A percentile compares a stretch with the other conserved stretches of the same genome.
phyloP scores from a whole-genome alignment of 345 rosid species.

The Populus nigra region DNA sequence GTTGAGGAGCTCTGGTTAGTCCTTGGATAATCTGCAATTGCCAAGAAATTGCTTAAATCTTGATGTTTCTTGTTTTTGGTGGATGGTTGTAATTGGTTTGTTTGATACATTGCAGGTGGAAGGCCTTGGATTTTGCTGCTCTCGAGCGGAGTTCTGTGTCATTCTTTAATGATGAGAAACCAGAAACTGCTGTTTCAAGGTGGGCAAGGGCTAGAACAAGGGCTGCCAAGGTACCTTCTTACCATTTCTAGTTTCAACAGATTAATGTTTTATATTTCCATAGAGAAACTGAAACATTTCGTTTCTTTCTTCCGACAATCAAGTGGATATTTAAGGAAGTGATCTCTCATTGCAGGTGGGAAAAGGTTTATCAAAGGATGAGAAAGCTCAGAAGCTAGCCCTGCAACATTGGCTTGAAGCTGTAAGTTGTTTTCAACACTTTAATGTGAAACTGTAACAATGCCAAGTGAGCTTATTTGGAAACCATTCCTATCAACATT shows the following conservation, averaged over 20 bases:
- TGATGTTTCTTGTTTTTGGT: background rate
- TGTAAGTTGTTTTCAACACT: slow-evolving; percentile 40
- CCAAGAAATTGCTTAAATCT: too few species aligned
- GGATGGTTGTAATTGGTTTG: background rate
- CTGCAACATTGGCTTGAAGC: slow-evolving; percentile 98
- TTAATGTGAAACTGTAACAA: too few species aligned
- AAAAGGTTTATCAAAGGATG: slow-evolving; percentile 80
- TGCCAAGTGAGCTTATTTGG: too few species aligned
- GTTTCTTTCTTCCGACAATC: background rate
- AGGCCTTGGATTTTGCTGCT: slow-evolving; percentile 76
- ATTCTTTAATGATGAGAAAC: slow-evolving; percentile 58
- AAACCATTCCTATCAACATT: too few species aligned
- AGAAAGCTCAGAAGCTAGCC: slow-evolving; percentile 84
- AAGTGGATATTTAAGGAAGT: background rate
- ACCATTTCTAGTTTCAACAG: background rate
- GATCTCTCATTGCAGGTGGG: slow-evolving; percentile 55
- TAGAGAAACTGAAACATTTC: background rate
- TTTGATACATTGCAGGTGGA: slow-evolving; percentile 61
- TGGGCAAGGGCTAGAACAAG: slow-evolving; percentile 94
- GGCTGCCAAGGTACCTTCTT: slow-evolving; percentile 71
- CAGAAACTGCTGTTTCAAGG: slow-evolving; percentile 72
- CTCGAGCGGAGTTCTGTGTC: slow-evolving; percentile 59
- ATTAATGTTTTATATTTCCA: background rate
- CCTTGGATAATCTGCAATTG: background rate
- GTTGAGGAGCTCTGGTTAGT: slow-evolving; percentile 79